Base-by-base conservation (phyloP, 495 filamentous ascomycete species). In the Tuber calosporum region DNA sequence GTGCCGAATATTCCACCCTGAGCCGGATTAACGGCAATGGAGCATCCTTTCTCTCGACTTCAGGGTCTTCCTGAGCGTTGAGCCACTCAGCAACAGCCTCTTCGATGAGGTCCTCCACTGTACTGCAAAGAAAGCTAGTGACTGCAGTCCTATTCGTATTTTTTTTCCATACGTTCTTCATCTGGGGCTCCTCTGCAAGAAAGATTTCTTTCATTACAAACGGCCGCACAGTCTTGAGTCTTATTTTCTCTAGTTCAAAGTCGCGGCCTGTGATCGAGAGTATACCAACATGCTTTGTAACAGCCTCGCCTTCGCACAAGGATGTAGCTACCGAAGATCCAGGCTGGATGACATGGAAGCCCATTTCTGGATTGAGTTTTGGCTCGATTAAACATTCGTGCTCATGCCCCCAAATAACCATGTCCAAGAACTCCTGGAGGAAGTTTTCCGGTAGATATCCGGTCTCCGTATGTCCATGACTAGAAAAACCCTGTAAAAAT, bases 361-460 rank as follows among this genome's bases (percentile, higher is more conserved):
- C 90, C 73, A 88, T 96, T 81, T 97, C 93, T 0, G 91, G 88
- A 79, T 97, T 97, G 37, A 87, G 86, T 17, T 83, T 79, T 1
- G 95, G 95, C 58, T 96, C 88, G 77, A 98, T 96, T 6, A 95
- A 82, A 81, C 94, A 98, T 83, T 99, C 96, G 79, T 99, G 95
- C 82, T 99, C 95, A 79, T 99, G 95, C 37, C 95, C 95, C 95
- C 95, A 99, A 67, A 99, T 85, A 0, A 98, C 89, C 22, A 99
- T 84, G 81, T 99, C 92, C 48, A 98, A 83, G 81, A 96, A 99
- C 7, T 91, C 90, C 0, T 95, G 96, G 0, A 99, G 88, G 81
- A 97, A 95, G 79, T 93, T 93, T 80, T 99, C 96, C 2, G 96
- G 93, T 0, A 99, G 86, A 80, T 97, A 98, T 30, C 91, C 88